A percentile compares a stretch with the other conserved stretches of the same genome.
Evolutionary conservation across 2,329 filamentous ascomycete genomes (phyloP).

Genomic region (Elsinoe necatrix): DNA sequence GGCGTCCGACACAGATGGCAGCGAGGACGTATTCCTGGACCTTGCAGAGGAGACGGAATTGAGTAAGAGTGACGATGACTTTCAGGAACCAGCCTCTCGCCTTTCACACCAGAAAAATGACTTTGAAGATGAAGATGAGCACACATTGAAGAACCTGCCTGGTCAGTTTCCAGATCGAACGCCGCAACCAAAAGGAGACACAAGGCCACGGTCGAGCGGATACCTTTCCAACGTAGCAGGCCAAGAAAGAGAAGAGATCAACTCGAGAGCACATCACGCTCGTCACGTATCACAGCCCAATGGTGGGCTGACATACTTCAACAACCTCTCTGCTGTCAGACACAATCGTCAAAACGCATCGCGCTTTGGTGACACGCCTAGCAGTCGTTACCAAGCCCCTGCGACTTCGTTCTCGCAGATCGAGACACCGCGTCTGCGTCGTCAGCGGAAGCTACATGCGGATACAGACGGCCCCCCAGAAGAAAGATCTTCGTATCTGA

Average conservation of each 20-base stretch:
- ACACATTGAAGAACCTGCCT: constrained; percentile 7
- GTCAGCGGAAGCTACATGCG: neutral
- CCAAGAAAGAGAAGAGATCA: neutral
- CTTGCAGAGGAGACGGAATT: constrained; percentile 4
- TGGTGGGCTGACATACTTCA: neutral
- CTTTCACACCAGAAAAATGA: neutral
- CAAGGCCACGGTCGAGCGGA: constrained; percentile 8
- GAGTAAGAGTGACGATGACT: constrained; percentile 9
- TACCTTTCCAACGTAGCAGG: neutral
- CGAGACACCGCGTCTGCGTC: constrained; percentile 8
- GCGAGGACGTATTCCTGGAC: constrained; percentile 13
- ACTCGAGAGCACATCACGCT: neutral
- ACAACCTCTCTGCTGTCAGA: neutral
- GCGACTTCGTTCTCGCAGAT: neutral
- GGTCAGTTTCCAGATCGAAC: constrained; percentile 10
- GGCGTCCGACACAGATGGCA: constrained; percentile 9
- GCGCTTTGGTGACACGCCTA: neutral
- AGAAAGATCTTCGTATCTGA: neutral
- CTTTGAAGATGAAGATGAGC: neutral
- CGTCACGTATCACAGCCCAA: constrained; percentile 13
- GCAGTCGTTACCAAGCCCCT: neutral
- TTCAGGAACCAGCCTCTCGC: constrained; percentile 8
- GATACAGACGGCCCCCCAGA: constrained; percentile 10
- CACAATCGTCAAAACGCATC: neutral
- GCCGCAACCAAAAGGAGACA: neutral